Conservation (phyloP, 345 rosid genomes). For the Sonneratia caseolaris region DNA sequence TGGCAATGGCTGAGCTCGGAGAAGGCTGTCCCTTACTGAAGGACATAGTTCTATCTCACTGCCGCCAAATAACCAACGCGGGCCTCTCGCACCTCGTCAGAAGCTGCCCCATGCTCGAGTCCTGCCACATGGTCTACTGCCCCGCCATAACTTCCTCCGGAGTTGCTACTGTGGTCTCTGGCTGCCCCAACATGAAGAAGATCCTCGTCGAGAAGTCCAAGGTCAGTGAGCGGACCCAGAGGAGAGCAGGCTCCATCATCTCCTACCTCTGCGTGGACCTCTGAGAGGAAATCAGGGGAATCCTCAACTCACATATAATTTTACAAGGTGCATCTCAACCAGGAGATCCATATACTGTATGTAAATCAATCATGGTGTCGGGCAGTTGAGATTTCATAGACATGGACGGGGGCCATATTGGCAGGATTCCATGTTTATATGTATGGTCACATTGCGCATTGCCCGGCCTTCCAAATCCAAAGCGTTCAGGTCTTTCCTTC, state of each 20-base stretch:
- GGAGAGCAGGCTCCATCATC: slow-evolving; percentile 68
- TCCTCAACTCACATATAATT: neutral
- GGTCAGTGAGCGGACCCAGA: slow-evolving; percentile 65
- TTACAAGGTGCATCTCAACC: neutral
- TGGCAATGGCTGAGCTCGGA: slow-evolving; percentile 67
- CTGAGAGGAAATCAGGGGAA: slow-evolving; percentile 13
- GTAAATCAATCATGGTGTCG: too few species aligned
- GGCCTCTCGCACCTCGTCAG: slow-evolving; percentile 68
- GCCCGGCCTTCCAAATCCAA: too few species aligned
- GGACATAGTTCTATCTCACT: slow-evolving; percentile 77
- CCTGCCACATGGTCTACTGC: slow-evolving; percentile 82
- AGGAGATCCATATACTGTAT: too few species aligned
- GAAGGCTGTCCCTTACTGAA: slow-evolving; percentile 72
- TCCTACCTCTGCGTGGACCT: slow-evolving; percentile 71
- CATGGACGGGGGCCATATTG: too few species aligned
- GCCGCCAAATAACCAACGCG: slow-evolving; percentile 58
- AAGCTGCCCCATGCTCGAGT: slow-evolving; percentile 52
- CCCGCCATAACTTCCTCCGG: slow-evolving; percentile 60
- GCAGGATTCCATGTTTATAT: too few species aligned
- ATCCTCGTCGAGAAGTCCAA: slow-evolving; percentile 82
- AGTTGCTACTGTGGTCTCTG: slow-evolving; percentile 73
- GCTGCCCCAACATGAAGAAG: slow-evolving; percentile 74
- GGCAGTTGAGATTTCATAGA: too few species aligned
- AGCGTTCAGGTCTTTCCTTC: too few species aligned
- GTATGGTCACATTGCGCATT: too few species aligned